phyloP scores from a whole-genome alignment of 2,329 filamentous ascomycete genomes.

The Ilyonectria sp. region DNA sequence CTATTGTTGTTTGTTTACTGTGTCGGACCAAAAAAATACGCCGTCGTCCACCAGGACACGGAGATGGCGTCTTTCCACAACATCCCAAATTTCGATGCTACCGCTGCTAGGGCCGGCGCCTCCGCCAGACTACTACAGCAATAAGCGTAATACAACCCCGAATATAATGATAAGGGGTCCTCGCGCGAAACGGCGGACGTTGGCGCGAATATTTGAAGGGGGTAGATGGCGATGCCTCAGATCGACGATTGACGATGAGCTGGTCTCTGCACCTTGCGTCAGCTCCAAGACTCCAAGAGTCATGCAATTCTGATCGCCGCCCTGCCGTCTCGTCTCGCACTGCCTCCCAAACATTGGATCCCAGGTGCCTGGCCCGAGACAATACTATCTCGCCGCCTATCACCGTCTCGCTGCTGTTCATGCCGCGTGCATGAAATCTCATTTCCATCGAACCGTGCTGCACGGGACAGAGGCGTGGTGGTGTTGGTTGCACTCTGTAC shows the following conservation, averaged over 20 bases:
- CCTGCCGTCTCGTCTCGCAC: constrained; percentile 13
- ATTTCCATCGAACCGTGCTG: constrained; percentile 29
- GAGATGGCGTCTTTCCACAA: constrained; percentile 24
- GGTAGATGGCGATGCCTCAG: constrained; percentile 3
- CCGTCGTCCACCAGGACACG: constrained; percentile 35
- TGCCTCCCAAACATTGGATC: constrained; percentile 18
- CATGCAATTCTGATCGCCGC: constrained; percentile 5
- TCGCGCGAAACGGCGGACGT: constrained; percentile 15
- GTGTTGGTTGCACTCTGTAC: not conserved
- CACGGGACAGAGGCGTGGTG: constrained; percentile 1
- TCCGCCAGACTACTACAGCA: constrained; percentile 27
- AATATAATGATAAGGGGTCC: constrained; percentile 26
- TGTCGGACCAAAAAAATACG: constrained; percentile 21
- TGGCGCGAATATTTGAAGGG: constrained; percentile 14
- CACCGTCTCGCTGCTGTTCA: constrained; percentile 4
- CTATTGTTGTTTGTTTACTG: constrained; percentile 48
- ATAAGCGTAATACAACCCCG: constrained; percentile 23
- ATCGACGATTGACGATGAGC: constrained; percentile 13
- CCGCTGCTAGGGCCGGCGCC: constrained; percentile 24
- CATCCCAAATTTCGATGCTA: constrained; percentile 28
- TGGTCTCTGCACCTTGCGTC: constrained; percentile 13
- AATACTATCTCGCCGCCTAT: constrained; percentile 18
- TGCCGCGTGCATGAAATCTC: constrained; percentile 26
- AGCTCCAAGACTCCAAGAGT: constrained; percentile 19
- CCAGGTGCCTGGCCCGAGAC: constrained; percentile 22